These are phyloP conservation scores for Torrubiella hemipterigena DNA, from an alignment of 2,329 filamentous ascomycete genomes.

Conservation along the genomic window DNA sequence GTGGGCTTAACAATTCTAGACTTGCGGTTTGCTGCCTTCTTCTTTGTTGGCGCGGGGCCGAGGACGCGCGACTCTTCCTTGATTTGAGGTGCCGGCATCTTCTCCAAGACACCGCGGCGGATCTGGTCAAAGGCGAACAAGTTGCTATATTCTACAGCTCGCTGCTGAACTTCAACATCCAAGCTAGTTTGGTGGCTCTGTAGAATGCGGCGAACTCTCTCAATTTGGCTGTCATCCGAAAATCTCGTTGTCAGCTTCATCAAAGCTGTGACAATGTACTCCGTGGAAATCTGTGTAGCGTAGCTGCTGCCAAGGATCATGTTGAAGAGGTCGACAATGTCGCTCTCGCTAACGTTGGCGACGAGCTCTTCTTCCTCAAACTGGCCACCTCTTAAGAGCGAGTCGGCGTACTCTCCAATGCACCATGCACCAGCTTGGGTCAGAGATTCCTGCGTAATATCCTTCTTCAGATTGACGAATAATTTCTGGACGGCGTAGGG, in stretches of 20 bases:
- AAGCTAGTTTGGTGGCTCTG: slow-evolving; percentile 72
- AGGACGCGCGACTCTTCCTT: slow-evolving; percentile 88
- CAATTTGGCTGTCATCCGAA: slow-evolving; percentile 71
- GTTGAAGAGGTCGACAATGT: slow-evolving; percentile 85
- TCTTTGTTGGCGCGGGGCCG: slow-evolving; percentile 59
- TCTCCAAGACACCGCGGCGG: slow-evolving; percentile 80
- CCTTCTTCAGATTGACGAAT: slow-evolving; percentile 80
- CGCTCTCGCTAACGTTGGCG: slow-evolving; percentile 66
- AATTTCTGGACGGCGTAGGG: slow-evolving; percentile 95
- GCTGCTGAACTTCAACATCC: slow-evolving; percentile 91
- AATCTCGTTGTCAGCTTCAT: slow-evolving; percentile 92
- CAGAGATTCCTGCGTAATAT: slow-evolving; percentile 93
- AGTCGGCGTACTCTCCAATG: slow-evolving; percentile 92
- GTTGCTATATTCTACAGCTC: slow-evolving; percentile 89
- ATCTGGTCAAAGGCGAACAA: slow-evolving; percentile 87
- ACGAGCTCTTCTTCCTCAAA: slow-evolving; percentile 93
- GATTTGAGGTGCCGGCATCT: slow-evolving; percentile 96
- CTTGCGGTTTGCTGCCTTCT: slow-evolving; percentile 61
- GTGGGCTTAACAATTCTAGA: slow-evolving; percentile 70
- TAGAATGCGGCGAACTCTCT: slow-evolving; percentile 70
- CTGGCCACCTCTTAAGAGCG: slow-evolving; percentile 75
- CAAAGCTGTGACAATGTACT: slow-evolving; percentile 90
- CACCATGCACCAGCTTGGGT: slow-evolving; percentile 93
- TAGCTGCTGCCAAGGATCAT: slow-evolving; percentile 92
- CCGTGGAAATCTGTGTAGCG: slow-evolving; percentile 77